A percentile compares a stretch with the other conserved stretches of the same genome.
These are phyloP conservation scores for Barnettozyma pratensis DNA, from an alignment of 805 yeast genomes.

Conservation along the genomic window DNA sequence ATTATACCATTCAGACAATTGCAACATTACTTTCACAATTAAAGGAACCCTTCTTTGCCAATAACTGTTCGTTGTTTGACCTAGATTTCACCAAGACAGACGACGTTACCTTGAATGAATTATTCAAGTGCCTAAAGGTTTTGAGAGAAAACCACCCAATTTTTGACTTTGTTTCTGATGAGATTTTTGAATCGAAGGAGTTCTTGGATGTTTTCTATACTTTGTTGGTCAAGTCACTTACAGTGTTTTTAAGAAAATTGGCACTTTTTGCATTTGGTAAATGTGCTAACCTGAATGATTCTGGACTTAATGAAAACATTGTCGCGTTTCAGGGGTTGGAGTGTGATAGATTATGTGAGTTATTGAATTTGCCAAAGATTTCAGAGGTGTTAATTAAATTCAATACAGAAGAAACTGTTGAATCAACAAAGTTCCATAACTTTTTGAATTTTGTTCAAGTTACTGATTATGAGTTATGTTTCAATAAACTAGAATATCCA, in stretches of 20 bases:
- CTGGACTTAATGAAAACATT: slow-evolving; percentile 14
- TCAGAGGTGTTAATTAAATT: slow-evolving; percentile 17
- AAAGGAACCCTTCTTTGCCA: slow-evolving; percentile 25
- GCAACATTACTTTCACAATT: slow-evolving; percentile 20
- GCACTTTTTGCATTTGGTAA: slow-evolving; percentile 50
- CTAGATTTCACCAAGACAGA: slow-evolving; percentile 25
- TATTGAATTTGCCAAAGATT: slow-evolving; percentile 43
- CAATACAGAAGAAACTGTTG: slow-evolving; percentile 19
- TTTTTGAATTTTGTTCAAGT: slow-evolving; percentile 15
- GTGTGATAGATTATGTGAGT: slow-evolving; percentile 46
- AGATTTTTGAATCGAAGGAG: slow-evolving; percentile 15
- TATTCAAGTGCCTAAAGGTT: slow-evolving; percentile 10
- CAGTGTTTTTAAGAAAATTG: slow-evolving; percentile 62
- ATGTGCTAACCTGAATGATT: slow-evolving; percentile 38
- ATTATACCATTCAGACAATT: slow-evolving; percentile 45
- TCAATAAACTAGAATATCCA: slow-evolving; percentile 49
- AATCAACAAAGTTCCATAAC: slow-evolving; percentile 16
- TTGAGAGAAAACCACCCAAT: slow-evolving; percentile 25
- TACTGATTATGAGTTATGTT: slow-evolving; percentile 19
- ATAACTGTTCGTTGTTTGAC: slow-evolving; percentile 29
- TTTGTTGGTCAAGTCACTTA: slow-evolving; percentile 48
- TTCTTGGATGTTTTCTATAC: slow-evolving; percentile 42
- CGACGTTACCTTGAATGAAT: slow-evolving; percentile 4
- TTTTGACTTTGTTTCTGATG: slow-evolving; percentile 26
- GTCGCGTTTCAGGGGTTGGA: slow-evolving; percentile 32